Base-by-base conservation (phyloP, 1,284 basidiomycete species). In the Sporisorium graminicola region DNA sequence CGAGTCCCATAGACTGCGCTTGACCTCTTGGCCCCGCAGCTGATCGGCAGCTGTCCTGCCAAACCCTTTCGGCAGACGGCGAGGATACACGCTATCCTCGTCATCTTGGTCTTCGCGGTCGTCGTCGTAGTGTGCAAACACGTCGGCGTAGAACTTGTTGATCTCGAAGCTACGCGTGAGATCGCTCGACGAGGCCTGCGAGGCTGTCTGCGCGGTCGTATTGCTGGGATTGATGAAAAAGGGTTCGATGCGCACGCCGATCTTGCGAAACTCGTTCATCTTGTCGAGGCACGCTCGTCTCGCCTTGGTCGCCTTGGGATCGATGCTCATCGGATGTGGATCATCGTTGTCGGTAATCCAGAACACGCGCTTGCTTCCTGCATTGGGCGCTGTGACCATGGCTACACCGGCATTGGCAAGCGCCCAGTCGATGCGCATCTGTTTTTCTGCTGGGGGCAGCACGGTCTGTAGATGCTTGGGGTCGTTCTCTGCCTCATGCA, bases 291-390 rank as follows among this genome's bases (percentile, higher is more conserved):
- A 76, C 12, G 65, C 59, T 22, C 63, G 58, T 8, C 68, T 58
- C 27, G 64, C 64, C 62, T 78, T 75, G 40, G 74, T 70, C 29
- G 70, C 66, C 33, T 70, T 73, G 27, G 93, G 94, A 81, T 53
- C 44, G 42, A 27, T 29, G 35, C 37, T 53, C 47, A 74, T 69
- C 5, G 78, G 71, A 59, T 79, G 74, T 14, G 91, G 91, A 59
- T 91, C 86, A 82, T 98, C 96, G 73, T 95, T 91, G 83, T 98
- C 92, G 0, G 96, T 98, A 53, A 99, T 92, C 55, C 95, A 88
- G 83, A 98, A 98, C 1, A 98, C 90, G 10, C 95, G 91, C 83
- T 96, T 95, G 35, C 92, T 91, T 0, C 94, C 94, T 0, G 91
- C 92, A 80, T 93, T 94, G 5, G 91, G 93, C 59, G 90, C 93